These are phyloP conservation scores for Pichia scutulata DNA, from an alignment of 805 yeast genomes.

Conservation along the genomic window DNA sequence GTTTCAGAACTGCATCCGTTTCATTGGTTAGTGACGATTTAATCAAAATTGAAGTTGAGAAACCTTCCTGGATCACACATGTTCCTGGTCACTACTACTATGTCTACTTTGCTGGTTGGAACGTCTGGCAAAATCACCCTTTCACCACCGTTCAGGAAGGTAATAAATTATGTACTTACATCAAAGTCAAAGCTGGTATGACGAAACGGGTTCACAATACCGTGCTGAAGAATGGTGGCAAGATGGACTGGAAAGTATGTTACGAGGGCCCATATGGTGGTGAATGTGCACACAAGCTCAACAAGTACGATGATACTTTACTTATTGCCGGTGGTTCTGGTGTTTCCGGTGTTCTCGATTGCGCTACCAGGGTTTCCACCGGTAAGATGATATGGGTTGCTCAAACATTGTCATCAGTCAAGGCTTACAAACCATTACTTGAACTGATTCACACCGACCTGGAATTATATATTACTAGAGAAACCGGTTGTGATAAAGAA, in stretches of 20 bases:
- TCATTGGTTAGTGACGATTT: slow-evolving; percentile 7
- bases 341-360: not conserved
- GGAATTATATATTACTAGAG: not conserved
- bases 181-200: not conserved
- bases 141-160: not conserved
- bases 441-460: not conserved
- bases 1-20: slow-evolving; percentile 15
- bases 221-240: not conserved
- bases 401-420: not conserved
- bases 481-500: not conserved
- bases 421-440: not conserved
- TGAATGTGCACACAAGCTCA: not conserved
- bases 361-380: not conserved
- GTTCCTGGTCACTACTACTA: not conserved
- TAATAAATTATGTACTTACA: not conserved
- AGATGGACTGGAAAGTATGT: not conserved
- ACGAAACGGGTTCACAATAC: not conserved
- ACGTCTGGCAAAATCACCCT: not conserved
- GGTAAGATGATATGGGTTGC: slow-evolving; percentile 3
- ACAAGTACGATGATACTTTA: not conserved
- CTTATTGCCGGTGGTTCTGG: not conserved
- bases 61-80: not conserved
- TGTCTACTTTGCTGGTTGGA: not conserved
- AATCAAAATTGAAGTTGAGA: slow-evolving; percentile 5
- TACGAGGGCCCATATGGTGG: not conserved